Conservation (phyloP, 2,329 filamentous ascomycete genomes). For the Septoria petroselini region DNA sequence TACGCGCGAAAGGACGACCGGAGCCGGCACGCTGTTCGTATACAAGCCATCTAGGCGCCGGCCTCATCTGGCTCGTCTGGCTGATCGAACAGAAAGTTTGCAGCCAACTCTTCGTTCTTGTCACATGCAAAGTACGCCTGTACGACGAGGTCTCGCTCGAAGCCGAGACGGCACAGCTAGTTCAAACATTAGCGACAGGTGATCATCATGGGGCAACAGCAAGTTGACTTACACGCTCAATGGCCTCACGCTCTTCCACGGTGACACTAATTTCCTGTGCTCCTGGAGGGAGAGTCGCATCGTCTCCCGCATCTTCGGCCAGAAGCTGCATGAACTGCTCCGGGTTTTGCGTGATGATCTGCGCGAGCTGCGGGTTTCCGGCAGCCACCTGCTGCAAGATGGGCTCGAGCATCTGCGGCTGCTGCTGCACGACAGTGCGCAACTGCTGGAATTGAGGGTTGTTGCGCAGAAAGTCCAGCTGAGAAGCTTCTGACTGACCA, state of each 20-base stretch:
- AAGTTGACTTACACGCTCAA: conserved; percentile 71
- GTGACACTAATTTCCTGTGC: conserved; percentile 88
- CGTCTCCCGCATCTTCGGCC: conserved; percentile 78
- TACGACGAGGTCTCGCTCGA: conserved; percentile 87
- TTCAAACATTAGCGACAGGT: background rate
- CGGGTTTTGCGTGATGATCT: conserved; percentile 85
- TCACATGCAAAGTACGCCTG: conserved; percentile 99
- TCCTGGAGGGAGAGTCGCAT: conserved; percentile 79
- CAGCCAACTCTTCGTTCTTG: conserved; percentile 97
- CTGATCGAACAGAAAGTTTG: conserved; percentile 97
- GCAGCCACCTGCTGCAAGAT: conserved; percentile 94
- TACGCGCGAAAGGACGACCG: background rate
- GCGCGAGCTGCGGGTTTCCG: conserved; percentile 90
- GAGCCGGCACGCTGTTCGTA: background rate
- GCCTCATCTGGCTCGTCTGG: conserved; percentile 64
- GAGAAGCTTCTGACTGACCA: conserved; percentile 54
- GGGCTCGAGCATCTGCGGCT: conserved; percentile 97
- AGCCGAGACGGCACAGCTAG: conserved; percentile 87
- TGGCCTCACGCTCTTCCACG: conserved; percentile 93
- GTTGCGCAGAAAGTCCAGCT: conserved; percentile 88
- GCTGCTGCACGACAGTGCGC: conserved; percentile 92
- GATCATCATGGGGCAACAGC: conserved; percentile 20
- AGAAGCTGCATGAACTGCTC: conserved; percentile 90
- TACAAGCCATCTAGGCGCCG: conserved; percentile 4
- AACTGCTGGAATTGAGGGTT: conserved; percentile 98